Percentiles rank a stretch among this genome's conserved stretches.
phyloP scores from a whole-genome alignment of 495 filamentous ascomycete species.

The Aspergillus ellipticus region DNA sequence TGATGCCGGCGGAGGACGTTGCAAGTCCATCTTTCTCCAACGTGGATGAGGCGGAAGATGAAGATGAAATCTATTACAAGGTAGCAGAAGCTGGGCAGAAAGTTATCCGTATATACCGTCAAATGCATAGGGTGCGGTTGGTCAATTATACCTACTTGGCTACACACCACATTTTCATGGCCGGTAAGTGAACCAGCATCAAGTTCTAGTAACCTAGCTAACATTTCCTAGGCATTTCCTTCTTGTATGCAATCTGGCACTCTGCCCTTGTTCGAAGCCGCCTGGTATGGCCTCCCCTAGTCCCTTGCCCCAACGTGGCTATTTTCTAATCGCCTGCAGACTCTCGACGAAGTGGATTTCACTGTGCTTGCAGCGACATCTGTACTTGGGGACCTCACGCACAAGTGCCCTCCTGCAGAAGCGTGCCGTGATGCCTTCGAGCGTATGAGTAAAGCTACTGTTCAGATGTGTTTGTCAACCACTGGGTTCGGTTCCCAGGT shows the following conservation, averaged over 20 bases:
- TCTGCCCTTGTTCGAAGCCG: slow-evolving; percentile 80
- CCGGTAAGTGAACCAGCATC: slow-evolving; percentile 48
- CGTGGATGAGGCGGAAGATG: slow-evolving; percentile 69
- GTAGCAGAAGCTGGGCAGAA: slow-evolving; percentile 93
- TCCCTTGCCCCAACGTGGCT: not conserved
- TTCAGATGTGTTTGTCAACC: slow-evolving; percentile 83
- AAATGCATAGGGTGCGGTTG: slow-evolving; percentile 79
- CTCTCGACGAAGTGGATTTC: slow-evolving; percentile 93
- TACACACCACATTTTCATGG: slow-evolving; percentile 98
- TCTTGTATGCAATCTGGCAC: slow-evolving; percentile 97
- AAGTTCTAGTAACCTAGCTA: slow-evolving; percentile 11
- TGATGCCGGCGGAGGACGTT: slow-evolving; percentile 65
- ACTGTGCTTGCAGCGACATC: slow-evolving; percentile 93
- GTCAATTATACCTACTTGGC: slow-evolving; percentile 96
- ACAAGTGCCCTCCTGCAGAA: slow-evolving; percentile 77
- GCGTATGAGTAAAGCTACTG: slow-evolving; percentile 89
- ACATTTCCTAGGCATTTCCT: slow-evolving; percentile 71
- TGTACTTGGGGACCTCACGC: slow-evolving; percentile 70
- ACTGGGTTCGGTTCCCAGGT: slow-evolving; percentile 69
- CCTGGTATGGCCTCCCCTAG: slow-evolving; percentile 53
- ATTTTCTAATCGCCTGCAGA: slow-evolving; percentile 41
- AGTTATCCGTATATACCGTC: slow-evolving; percentile 84
- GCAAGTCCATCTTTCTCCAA: slow-evolving; percentile 55
- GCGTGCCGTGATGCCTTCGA: slow-evolving; percentile 92
- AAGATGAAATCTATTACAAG: slow-evolving; percentile 86